These are phyloP conservation scores for Curvularia spicifera DNA, from an alignment of 2,329 filamentous ascomycete species.

Conservation along the genomic window DNA sequence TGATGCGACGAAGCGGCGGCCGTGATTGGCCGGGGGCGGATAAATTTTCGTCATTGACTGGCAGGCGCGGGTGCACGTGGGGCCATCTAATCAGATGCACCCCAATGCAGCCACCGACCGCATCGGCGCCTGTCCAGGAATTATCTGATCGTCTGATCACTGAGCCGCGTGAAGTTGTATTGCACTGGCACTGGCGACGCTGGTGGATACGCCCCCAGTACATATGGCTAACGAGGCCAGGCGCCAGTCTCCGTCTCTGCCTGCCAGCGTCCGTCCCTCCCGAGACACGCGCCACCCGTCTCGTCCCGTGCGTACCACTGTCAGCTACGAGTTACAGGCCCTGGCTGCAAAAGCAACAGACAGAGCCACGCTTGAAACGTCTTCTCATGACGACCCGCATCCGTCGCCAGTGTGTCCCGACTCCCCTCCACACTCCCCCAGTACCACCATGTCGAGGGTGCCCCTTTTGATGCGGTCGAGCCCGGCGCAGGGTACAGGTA, in stretches of 20 bases:
- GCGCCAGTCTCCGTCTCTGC: constrained; percentile 21
- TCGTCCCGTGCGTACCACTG: constrained; percentile 29
- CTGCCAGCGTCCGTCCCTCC: constrained; percentile 25
- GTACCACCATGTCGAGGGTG: constrained; percentile 55
- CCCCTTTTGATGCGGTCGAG: constrained; percentile 66
- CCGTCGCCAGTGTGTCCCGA: constrained; percentile 21
- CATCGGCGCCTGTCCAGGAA: not conserved
- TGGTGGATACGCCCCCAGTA: constrained; percentile 30
- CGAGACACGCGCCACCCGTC: constrained; percentile 31
- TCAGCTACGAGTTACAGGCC: constrained; percentile 43
- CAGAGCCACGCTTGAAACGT: constrained; percentile 32
- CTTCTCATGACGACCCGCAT: constrained; percentile 40
- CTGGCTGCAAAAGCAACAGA: constrained; percentile 38
- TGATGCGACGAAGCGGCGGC: not conserved
- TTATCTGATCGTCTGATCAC: constrained; percentile 40
- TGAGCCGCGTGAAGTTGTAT: constrained; percentile 27
- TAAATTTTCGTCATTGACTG: constrained; percentile 5
- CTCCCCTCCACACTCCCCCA: constrained; percentile 22
- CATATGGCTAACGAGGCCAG: constrained; percentile 33
- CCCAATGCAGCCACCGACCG: not conserved
- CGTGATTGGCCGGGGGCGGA: not conserved
- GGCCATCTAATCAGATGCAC: constrained; percentile 36
- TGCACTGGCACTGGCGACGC: constrained; percentile 31
- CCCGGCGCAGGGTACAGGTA: constrained; percentile 62
- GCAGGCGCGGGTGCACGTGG: not conserved